phyloP scores from a whole-genome alignment of 805 yeast genomes.

The Yarrowia deformans region DNA sequence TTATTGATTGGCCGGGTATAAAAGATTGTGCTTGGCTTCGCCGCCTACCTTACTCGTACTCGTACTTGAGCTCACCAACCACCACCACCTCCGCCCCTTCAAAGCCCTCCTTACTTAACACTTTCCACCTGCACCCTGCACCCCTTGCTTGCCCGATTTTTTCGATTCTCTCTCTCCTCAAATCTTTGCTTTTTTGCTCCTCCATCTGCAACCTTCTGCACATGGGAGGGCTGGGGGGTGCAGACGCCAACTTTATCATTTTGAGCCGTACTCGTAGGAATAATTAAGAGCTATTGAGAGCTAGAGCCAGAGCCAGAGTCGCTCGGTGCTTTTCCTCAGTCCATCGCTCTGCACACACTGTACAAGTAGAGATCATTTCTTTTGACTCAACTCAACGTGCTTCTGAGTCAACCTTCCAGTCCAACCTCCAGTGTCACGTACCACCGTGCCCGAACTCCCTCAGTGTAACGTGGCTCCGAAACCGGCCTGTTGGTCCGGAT shows the following conservation, averaged over 20 bases:
- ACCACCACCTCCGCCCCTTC: no score
- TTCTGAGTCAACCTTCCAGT: no score
- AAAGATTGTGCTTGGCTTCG: not conserved
- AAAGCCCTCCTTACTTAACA: not conserved
- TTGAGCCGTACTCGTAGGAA: not conserved
- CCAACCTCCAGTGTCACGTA: no score
- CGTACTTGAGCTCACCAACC: no score
- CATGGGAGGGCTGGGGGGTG: slow-evolving; percentile 11
- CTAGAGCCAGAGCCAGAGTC: not conserved
- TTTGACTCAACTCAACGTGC: no score
- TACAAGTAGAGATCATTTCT: no score
- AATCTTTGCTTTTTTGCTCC: slow-evolving; percentile 1
- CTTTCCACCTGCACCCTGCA: slow-evolving; percentile 2
- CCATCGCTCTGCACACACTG: no score
- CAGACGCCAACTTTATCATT: slow-evolving; percentile 18
- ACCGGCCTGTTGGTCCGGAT: not conserved
- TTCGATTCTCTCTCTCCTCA: no score
- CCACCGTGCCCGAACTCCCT: no score
- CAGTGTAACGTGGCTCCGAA: not conserved
- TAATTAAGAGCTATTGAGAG: not conserved
- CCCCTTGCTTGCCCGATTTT: slow-evolving; percentile 33
- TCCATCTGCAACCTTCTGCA: slow-evolving; percentile 20
- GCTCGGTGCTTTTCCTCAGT: no score
- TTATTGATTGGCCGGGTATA: no score
- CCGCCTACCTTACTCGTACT: no score